These are phyloP conservation scores for Choiromyces venosus DNA, from an alignment of 495 filamentous ascomycete genomes.

Conservation along the genomic window DNA sequence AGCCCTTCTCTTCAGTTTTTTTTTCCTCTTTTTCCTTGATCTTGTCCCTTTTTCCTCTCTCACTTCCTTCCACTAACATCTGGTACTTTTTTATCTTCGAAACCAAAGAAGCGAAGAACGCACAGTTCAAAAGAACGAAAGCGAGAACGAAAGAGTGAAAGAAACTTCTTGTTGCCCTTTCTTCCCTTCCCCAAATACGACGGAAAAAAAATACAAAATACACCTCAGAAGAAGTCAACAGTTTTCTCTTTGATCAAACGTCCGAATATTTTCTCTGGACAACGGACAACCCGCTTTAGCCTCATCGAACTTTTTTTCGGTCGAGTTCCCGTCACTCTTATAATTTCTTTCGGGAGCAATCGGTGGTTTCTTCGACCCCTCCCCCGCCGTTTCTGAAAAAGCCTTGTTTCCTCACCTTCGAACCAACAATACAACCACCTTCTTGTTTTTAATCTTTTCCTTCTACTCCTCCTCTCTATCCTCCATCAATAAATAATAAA, in stretches of 20 bases:
- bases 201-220: not conserved
- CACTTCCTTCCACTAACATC: conserved; percentile 18
- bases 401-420: not conserved
- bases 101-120: not conserved
- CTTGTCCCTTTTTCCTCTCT: conserved; percentile 9
- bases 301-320: not conserved
- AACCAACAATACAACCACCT: not conserved
- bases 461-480: conserved; percentile 11
- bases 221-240: not conserved
- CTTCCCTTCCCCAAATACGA: not conserved
- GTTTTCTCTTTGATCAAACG: not conserved
- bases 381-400: not conserved
- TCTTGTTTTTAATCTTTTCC: conserved; percentile 14
- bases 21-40: conserved; percentile 6
- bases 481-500: conserved; percentile 13
- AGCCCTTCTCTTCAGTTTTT: conserved; percentile 9
- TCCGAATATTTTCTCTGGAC: not conserved
- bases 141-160: not conserved
- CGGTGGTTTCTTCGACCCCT: not conserved
- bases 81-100: not conserved
- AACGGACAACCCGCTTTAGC: not conserved
- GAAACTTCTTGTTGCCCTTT: conserved; percentile 13
- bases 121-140: not conserved
- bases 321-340: not conserved
- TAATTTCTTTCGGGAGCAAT: not conserved